Evolutionary conservation across 1,284 basidiomycete genomes (phyloP).

Genomic region (Puccinia horiana): DNA sequence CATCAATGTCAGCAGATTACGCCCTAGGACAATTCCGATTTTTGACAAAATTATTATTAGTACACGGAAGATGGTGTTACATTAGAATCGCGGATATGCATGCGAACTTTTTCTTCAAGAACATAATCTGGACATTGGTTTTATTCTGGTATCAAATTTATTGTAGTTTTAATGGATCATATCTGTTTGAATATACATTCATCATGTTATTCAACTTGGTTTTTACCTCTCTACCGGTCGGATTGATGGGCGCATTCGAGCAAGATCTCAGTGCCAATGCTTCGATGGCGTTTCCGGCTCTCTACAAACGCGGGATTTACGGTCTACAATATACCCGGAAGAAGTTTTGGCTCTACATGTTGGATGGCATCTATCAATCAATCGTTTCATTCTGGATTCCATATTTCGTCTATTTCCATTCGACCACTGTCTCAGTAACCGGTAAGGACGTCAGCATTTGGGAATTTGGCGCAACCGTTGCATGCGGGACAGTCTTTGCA

Average conservation of each 20-base stretch:
- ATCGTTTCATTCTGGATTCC: slow-evolving; percentile 87
- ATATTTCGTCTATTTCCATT: slow-evolving; percentile 71
- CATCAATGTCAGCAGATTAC: slow-evolving; percentile 98
- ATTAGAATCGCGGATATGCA: slow-evolving; percentile 80
- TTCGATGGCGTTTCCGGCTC: slow-evolving; percentile 84
- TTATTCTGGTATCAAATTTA: slow-evolving; percentile 93
- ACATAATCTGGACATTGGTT: slow-evolving; percentile 84
- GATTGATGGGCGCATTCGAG: slow-evolving; percentile 88
- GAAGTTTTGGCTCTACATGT: slow-evolving; percentile 94
- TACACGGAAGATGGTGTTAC: slow-evolving; percentile 95
- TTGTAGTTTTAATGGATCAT: slow-evolving; percentile 84
- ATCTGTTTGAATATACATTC: slow-evolving; percentile 93
- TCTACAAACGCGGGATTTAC: slow-evolving; percentile 87
- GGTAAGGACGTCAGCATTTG: slow-evolving; percentile 62
- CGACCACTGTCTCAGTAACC: slow-evolving; percentile 59
- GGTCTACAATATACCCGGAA: slow-evolving; percentile 87
- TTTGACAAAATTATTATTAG: slow-evolving; percentile 85
- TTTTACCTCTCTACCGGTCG: slow-evolving; percentile 91
- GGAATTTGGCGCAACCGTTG: slow-evolving; percentile 90
- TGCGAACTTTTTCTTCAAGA: slow-evolving; percentile 98
- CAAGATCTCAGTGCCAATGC: slow-evolving; percentile 91
- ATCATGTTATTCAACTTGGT: slow-evolving; percentile 72
- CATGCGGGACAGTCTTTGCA: slow-evolving; percentile 78
- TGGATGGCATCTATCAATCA: slow-evolving; percentile 90
- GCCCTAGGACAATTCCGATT: slow-evolving; percentile 95